A percentile compares a stretch with the other conserved stretches of the same genome.
These are phyloP conservation scores for Pestalotiopsis sp. DNA, from an alignment of 2,329 filamentous ascomycete genomes.

Conservation along the genomic window DNA sequence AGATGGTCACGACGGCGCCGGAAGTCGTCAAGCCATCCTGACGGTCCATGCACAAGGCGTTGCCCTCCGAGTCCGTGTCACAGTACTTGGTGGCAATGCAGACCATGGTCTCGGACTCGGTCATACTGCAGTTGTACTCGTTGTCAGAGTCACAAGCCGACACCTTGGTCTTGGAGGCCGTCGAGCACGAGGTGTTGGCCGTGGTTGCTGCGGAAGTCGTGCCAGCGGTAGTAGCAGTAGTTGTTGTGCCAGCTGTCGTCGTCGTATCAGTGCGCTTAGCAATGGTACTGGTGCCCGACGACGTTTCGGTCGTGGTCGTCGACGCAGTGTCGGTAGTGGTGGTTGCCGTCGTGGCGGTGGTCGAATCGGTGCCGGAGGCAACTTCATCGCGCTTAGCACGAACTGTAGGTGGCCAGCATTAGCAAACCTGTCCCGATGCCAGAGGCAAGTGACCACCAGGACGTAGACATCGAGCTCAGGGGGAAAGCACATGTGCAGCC, in stretches of 20 bases:
- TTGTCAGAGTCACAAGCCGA: conserved; percentile 43
- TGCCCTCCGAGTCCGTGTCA: conserved; percentile 40
- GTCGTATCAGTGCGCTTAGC: conserved; percentile 14
- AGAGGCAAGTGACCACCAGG: neutral
- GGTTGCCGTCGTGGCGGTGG: neutral
- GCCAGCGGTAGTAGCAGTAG: conserved; percentile 16
- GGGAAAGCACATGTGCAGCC: neutral
- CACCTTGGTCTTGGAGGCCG: conserved; percentile 35
- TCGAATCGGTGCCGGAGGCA: neutral
- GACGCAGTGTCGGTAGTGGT: neutral
- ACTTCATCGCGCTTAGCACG: neutral
- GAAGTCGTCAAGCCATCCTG: conserved; percentile 40
- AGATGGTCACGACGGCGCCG: conserved; percentile 48
- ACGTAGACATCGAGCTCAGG: neutral
- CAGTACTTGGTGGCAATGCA: conserved; percentile 51
- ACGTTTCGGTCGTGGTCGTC: neutral
- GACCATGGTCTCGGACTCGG: conserved; percentile 33
- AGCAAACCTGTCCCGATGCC: neutral
- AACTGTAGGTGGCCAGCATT: neutral
- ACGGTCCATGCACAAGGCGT: conserved; percentile 45
- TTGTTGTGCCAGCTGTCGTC: neutral
- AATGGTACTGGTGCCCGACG: conserved; percentile 7
- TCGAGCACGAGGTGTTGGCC: conserved; percentile 25
- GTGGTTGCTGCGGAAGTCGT: conserved; percentile 15
- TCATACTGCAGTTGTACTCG: conserved; percentile 42